Conservation (phyloP, 345 rosid genomes). For the Eucalyptus regnans region DNA sequence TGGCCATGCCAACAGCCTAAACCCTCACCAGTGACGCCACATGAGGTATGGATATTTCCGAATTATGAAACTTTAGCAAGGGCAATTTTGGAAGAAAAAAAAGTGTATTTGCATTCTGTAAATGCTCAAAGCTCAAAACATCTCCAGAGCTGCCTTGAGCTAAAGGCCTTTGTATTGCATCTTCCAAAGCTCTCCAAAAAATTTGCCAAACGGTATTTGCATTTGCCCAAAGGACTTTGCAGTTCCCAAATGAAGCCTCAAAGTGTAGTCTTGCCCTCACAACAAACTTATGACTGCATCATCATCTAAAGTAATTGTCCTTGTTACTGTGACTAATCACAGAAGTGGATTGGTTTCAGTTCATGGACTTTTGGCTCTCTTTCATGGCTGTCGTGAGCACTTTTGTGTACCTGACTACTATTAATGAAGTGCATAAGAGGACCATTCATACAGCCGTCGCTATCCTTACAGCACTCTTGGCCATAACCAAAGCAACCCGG, state of each 20-base stretch:
- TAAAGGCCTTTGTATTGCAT: background rate
- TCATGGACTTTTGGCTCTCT: conserved; percentile 99
- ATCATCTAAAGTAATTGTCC: background rate
- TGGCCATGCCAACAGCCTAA: background rate
- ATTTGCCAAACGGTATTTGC: background rate
- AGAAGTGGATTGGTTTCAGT: conserved; percentile 32
- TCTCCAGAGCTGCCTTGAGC: background rate
- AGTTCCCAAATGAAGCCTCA: background rate
- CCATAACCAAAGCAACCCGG: conserved; percentile 95
- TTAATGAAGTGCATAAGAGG: conserved; percentile 65
- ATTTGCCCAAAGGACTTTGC: background rate
- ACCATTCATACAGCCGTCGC: conserved; percentile 73
- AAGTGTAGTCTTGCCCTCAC: background rate
- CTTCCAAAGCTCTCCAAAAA: background rate
- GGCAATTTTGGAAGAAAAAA: background rate
- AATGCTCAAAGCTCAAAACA: background rate
- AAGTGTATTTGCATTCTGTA: background rate
- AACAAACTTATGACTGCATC: background rate
- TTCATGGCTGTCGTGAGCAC: conserved; percentile 97
- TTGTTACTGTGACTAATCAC: background rate
- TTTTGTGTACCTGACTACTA: conserved; percentile 63
- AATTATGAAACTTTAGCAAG: background rate
- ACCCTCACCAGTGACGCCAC: background rate
- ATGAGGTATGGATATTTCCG: background rate
- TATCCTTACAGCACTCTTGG: conserved; percentile 86